Conservation (phyloP, 495 filamentous ascomycete species). For the Darksidea phi region DNA sequence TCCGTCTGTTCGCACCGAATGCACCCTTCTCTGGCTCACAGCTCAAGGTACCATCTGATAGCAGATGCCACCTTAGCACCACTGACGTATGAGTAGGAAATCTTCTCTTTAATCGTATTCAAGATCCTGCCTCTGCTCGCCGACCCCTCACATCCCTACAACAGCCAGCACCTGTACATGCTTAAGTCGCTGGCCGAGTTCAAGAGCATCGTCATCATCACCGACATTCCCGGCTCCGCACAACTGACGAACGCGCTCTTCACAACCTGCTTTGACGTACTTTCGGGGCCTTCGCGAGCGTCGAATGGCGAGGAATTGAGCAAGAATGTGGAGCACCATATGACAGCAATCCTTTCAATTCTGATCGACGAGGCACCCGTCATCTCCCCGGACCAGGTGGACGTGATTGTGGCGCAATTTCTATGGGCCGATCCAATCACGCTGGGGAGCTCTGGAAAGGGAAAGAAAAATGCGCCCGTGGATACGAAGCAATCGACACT, state of each 20-base stretch:
- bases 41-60: conserved; percentile 69
- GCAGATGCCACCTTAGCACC: not conserved
- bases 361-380: conserved; percentile 82
- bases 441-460: conserved; percentile 46
- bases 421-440: conserved; percentile 72
- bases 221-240: conserved; percentile 81
- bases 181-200: conserved; percentile 84
- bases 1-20: conserved; percentile 90
- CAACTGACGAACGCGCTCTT: conserved; percentile 77
- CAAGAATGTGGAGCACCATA: conserved; percentile 88
- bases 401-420: conserved; percentile 94
- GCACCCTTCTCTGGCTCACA: conserved; percentile 89
- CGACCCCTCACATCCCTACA: conserved; percentile 87
- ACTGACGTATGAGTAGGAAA: conserved; percentile 60
- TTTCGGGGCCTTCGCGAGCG: conserved; percentile 72
- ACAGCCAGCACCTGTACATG: conserved; percentile 86
- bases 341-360: conserved; percentile 79
- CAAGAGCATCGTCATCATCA: conserved; percentile 90
- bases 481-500: conserved; percentile 78
- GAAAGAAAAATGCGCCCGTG: conserved; percentile 59
- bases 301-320: conserved; percentile 74
- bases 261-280: conserved; percentile 83
- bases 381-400: conserved; percentile 81
- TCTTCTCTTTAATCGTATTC: conserved; percentile 84
- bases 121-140: conserved; percentile 80